Conservation (phyloP, 345 rosid species). For the Brassica juncea region DNA sequence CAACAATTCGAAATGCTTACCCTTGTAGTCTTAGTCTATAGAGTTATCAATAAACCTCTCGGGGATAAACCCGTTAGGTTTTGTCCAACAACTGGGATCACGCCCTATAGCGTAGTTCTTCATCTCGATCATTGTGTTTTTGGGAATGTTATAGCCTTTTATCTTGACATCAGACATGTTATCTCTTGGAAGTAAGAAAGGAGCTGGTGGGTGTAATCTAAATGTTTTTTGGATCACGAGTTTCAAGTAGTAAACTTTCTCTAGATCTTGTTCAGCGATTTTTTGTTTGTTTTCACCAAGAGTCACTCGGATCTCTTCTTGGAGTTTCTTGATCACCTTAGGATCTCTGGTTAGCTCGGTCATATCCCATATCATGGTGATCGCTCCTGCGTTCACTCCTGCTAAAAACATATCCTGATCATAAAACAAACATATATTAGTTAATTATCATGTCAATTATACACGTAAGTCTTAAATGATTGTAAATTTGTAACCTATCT, state of each 20-base stretch:
- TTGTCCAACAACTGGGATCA: slow-evolving; percentile 46
- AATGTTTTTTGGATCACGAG: slow-evolving; percentile 51
- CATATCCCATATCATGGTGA: slow-evolving; percentile 55
- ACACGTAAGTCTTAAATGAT: not conserved
- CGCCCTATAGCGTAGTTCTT: slow-evolving; percentile 53
- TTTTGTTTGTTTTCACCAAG: slow-evolving; percentile 36
- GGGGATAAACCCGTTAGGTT: slow-evolving; percentile 45
- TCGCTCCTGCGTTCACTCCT: slow-evolving; percentile 51
- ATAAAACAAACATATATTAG: not conserved
- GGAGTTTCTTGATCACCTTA: slow-evolving; percentile 53
- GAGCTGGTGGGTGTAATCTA: slow-evolving; percentile 53
- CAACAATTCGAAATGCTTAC: slow-evolving; percentile 46
- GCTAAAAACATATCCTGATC: slow-evolving; percentile 49
- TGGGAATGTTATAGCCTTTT: slow-evolving; percentile 42
- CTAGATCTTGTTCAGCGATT: slow-evolving; percentile 38
- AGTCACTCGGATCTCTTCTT: slow-evolving; percentile 46
- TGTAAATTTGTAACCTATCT: not conserved
- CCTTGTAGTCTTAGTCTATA: slow-evolving; percentile 46
- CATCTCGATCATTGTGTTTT: slow-evolving; percentile 38
- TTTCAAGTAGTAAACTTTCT: slow-evolving; percentile 45
- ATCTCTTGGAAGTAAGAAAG: slow-evolving; percentile 47
- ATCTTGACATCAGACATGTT: slow-evolving; percentile 36
- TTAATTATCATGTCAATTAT: not conserved
- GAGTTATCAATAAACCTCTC: slow-evolving; percentile 46
- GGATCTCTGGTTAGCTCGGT: slow-evolving; percentile 52